Evolutionary conservation across 2,329 filamentous ascomycete genomes (phyloP).

Genomic region (Tolypocladium tundrense): DNA sequence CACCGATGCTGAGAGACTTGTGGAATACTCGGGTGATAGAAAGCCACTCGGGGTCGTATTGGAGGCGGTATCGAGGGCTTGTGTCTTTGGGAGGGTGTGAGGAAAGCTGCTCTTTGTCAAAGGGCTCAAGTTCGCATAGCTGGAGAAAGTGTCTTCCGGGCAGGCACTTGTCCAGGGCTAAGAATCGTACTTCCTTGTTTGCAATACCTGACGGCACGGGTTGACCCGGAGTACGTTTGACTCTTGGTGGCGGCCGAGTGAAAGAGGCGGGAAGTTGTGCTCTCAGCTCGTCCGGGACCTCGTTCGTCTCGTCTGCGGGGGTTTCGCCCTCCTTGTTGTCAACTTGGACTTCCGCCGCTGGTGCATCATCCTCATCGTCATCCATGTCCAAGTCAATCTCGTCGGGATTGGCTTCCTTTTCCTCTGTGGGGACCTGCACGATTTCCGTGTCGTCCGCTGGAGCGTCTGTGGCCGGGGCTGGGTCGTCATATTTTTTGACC

Average conservation of each 20-base stretch:
- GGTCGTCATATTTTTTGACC: slow-evolving; percentile 43
- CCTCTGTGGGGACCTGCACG: neutral
- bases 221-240: slow-evolving; percentile 38
- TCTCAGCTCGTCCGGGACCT: slow-evolving; percentile 54
- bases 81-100: slow-evolving; percentile 9
- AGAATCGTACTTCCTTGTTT: slow-evolving; percentile 72
- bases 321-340: slow-evolving; percentile 1
- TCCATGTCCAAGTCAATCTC: slow-evolving; percentile 62
- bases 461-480: neutral
- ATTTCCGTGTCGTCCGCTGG: neutral
- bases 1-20: slow-evolving; percentile 51
- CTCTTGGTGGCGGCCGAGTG: slow-evolving; percentile 26
- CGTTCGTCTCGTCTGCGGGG: slow-evolving; percentile 9
- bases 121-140: slow-evolving; percentile 52
- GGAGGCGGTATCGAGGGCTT: slow-evolving; percentile 43
- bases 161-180: slow-evolving; percentile 86
- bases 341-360: neutral
- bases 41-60: slow-evolving; percentile 92
- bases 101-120: slow-evolving; percentile 21
- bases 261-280: slow-evolving; percentile 72
- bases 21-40: slow-evolving; percentile 82
- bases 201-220: slow-evolving; percentile 61
- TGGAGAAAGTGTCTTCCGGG: slow-evolving; percentile 75
- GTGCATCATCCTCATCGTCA: slow-evolving; percentile 21
- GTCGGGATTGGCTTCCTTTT: slow-evolving; percentile 43